These are phyloP conservation scores for Porcisia hertigi DNA, from an alignment of 208 protist genomes.

Conservation along the genomic window DNA sequence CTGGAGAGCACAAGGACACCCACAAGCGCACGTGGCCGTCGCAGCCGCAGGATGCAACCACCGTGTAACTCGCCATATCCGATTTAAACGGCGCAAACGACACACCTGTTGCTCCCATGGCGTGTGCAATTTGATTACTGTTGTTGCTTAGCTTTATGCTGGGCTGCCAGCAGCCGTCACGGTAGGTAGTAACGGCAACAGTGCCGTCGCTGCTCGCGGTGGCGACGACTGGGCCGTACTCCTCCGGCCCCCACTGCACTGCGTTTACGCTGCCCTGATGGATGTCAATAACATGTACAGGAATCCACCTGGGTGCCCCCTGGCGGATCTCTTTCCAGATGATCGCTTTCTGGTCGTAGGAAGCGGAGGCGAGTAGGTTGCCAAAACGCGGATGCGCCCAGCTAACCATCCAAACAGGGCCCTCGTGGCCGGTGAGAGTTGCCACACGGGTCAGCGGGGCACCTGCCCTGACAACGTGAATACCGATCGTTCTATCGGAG, in stretches of 20 bases:
- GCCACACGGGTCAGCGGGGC: slow-evolving; percentile 59
- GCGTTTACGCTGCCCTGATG: slow-evolving; percentile 81
- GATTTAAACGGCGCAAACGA: slow-evolving; percentile 69
- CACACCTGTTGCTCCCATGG: slow-evolving; percentile 79
- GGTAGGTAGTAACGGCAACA: slow-evolving; percentile 62
- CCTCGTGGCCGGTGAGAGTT: slow-evolving; percentile 92
- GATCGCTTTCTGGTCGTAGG: slow-evolving; percentile 97
- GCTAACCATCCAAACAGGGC: slow-evolving; percentile 97
- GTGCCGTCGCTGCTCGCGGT: slow-evolving; percentile 83
- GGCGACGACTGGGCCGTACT: slow-evolving; percentile 64
- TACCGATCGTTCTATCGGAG: slow-evolving; percentile 96
- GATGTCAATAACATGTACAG: slow-evolving; percentile 72
- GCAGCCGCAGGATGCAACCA: slow-evolving; percentile 83
- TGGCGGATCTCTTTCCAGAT: slow-evolving; percentile 91
- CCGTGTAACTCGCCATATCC: slow-evolving; percentile 22
- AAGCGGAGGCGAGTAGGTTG: slow-evolving; percentile 95
- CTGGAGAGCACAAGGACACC: slow-evolving; percentile 28
- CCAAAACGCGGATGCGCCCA: slow-evolving; percentile 99
- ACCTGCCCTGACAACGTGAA: slow-evolving; percentile 88
- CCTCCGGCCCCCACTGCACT: slow-evolving; percentile 81
- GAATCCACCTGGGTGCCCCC: slow-evolving; percentile 44
- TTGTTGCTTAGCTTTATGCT: slow-evolving; percentile 81
- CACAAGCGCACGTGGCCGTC: slow-evolving; percentile 82
- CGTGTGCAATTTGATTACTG: slow-evolving; percentile 81
- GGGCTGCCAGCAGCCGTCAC: slow-evolving; percentile 66